Base-by-base conservation (phyloP, 1,284 basidiomycete species). In the Mycena citricolor region DNA sequence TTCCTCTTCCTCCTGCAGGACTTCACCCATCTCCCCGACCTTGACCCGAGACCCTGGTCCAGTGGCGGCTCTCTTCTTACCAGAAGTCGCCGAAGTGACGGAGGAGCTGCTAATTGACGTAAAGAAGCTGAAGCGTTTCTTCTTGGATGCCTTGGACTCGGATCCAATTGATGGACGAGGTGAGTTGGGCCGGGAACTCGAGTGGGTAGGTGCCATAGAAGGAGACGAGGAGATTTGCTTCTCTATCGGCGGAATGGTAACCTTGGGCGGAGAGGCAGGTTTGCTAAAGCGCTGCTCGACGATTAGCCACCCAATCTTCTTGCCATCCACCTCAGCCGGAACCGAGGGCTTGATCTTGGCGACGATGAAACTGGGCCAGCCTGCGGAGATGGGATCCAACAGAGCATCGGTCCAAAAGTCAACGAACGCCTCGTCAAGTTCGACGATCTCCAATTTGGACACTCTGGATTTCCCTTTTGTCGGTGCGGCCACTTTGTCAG, bases 351-450 rank as follows among this genome's bases (percentile, higher is more conserved):
- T 83, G 32, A 88, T 71, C 57, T 81, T 80, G 59, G 81, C 83
- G 11, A 88, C 60, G 24, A 83, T 73, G 52, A 87, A 86, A 4
- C 70, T 63, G 6, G 84, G 84, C 83, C 81, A 86, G 24, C 65
- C 60, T 0, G 69, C 59, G 1, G 80, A 67, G 47, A 86, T 74
- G 8, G 83, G 77, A 53, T 88, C 85, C 8, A 79, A 62, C 14
- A 87, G 57, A 2, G 82, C 74, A 54, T 88, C 85, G 39, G 71
- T 74, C 83, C 84, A 88, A 57, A 86, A 87, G 60, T 88, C 86
- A 43, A 86, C 64, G 59, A 88, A 88, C 1, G 83, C 83, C 57
- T 88, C 85, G 55, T 88, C 86, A 5, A 88, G 58, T 49, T 79
- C 72, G n/a, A 79, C 62, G 24, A 76, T 49, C 17, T 71, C 67